These are phyloP conservation scores for Camelina sativa DNA, from an alignment of 345 rosid genomes.

Conservation along the genomic window DNA sequence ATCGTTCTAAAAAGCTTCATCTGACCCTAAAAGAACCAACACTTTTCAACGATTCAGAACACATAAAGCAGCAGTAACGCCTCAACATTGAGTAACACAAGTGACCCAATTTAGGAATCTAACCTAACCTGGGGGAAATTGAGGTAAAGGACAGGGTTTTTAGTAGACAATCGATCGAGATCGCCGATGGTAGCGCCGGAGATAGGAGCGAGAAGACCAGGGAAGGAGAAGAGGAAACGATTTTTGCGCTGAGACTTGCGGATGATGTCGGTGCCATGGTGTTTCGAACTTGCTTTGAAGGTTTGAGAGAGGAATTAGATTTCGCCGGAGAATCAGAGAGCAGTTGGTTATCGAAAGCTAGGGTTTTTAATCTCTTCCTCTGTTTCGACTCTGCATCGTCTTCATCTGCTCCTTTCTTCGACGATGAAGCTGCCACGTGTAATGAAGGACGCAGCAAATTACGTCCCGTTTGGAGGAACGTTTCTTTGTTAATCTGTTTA, in stretches of 20 bases:
- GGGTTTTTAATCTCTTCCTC: constrained; percentile 58
- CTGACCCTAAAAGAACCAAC: too few species aligned
- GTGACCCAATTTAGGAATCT: not conserved
- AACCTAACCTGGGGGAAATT: constrained; percentile 70
- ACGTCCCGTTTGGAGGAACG: too few species aligned
- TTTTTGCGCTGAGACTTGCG: constrained; percentile 84
- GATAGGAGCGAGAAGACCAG: constrained; percentile 47
- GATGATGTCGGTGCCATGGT: constrained; percentile 78
- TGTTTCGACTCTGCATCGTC: constrained; percentile 42
- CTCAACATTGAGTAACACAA: too few species aligned
- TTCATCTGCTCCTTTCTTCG: constrained; percentile 36
- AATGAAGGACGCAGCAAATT: too few species aligned
- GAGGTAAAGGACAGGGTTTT: constrained; percentile 88
- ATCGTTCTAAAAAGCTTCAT: constrained; percentile 88
- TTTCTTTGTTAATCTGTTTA: too few species aligned
- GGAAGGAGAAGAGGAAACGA: constrained; percentile 83
- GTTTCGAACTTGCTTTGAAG: constrained; percentile 71
- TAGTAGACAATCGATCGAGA: constrained; percentile 70
- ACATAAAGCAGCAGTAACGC: not conserved
- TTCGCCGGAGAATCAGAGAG: constrained; percentile 62
- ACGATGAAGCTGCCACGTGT: constrained; percentile 30
- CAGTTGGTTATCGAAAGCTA: constrained; percentile 54
- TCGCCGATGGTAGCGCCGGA: constrained; percentile 87
- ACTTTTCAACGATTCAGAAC: not conserved
- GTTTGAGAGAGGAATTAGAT: constrained; percentile 49